These are phyloP conservation scores for Adansonia digitata DNA, from an alignment of 345 rosid genomes.

Conservation along the genomic window DNA sequence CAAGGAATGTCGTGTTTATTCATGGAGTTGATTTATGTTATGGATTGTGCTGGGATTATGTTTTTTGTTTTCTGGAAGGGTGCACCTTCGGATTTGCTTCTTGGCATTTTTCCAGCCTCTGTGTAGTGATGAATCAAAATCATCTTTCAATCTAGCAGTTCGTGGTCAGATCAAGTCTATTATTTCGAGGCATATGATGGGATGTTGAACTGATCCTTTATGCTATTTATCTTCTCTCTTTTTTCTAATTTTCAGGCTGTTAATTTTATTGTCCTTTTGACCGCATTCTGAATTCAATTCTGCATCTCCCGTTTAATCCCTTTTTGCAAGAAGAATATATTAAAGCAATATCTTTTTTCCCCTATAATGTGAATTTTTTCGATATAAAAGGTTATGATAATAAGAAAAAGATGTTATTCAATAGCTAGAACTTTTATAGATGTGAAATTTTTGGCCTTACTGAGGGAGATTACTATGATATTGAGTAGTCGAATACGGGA, in stretches of 20 bases:
- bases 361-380: too few species aligned
- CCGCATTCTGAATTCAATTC: too few species aligned
- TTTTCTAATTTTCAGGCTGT: neutral
- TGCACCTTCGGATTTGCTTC: neutral
- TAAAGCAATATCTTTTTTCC: neutral
- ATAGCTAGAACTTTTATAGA: too few species aligned
- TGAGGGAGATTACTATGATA: too few species aligned
- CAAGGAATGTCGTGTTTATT: neutral
- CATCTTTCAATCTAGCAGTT: neutral
- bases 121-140: neutral
- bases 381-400: too few species aligned
- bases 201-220: neutral
- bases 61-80: neutral
- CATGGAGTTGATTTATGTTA: neutral
- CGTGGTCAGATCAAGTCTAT: neutral
- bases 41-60: neutral
- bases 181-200: neutral
- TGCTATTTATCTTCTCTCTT: neutral
- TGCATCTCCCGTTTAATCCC: too few species aligned
- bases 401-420: too few species aligned
- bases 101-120: neutral
- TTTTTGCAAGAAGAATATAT: too few species aligned
- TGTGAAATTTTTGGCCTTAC: too few species aligned
- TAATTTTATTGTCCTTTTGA: neutral
- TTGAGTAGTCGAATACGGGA: too few species aligned